Base-by-base conservation (phyloP, 2,329 filamentous ascomycete genomes). In the Penicillium brasilianum region DNA sequence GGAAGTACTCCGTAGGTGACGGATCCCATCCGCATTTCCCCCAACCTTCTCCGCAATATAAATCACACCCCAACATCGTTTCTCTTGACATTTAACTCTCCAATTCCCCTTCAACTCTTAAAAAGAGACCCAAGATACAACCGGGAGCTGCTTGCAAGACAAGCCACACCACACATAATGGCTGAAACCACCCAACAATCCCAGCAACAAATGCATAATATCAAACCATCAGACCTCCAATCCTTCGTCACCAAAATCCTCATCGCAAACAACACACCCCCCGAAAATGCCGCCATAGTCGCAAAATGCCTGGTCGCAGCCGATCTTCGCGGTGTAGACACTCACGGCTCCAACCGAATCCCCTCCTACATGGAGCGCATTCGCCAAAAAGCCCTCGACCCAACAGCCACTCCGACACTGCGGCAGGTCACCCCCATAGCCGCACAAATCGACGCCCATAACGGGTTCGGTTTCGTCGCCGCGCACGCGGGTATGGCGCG, bases 261-360 rank as follows among this genome's bases (percentile, higher is more conserved):
- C 10, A 60, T 63, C 13, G 71, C 63, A 49, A 77, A 91, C 69
- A 85, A 85, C 2, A 88, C 91, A 0, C 76, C 87, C 0, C 58
- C 75, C 0, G 73, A 81, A 2, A 85, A 90, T 65, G 89, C 91
- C 16, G 65, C 77, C 4, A 86, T 87, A 37, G 78, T 93, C 13
- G 87, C 90, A n/a, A 78, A 80, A 62, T 90, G 88, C 63, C 85
- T 94, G 1, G 83, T 93, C 1, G 85, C 86, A 37, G 91, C 91
- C 13, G 91, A 94, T 68, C 84, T 94, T 0, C 87, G 91, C 43
- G 91, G 90, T 53, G 88, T 93, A 28, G 91, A 94, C 71, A 92
- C 90, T 0, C 91, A 94, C 73, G 91, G 88, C 62, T 87, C 90
- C 74, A 92, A 91, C 74, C 87, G 91, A 6, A 87, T 94, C 43